These are phyloP conservation scores for Escallonia rubra DNA, from an alignment of 129 eudicot species.

Conservation along the genomic window DNA sequence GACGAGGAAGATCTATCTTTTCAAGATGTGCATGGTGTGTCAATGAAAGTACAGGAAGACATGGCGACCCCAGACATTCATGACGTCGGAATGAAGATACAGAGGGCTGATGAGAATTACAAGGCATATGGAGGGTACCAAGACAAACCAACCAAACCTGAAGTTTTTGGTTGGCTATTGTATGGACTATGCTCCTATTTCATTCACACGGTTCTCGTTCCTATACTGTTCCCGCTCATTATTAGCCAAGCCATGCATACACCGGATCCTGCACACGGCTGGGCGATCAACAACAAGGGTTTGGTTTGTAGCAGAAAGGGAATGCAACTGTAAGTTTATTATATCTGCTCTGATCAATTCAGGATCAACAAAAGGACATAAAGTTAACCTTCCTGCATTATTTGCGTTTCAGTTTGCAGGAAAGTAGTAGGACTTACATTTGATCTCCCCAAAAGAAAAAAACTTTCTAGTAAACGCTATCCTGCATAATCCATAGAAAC, in stretches of 20 bases:
- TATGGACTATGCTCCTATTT: constrained; percentile 75
- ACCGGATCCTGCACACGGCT: constrained; percentile 48
- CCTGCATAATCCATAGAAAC: neutral
- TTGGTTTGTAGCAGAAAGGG: constrained; percentile 42
- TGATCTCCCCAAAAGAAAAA: too few species aligned
- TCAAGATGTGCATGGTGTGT: too few species aligned
- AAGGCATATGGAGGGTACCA: constrained; percentile 32
- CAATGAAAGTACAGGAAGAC: constrained; percentile 26
- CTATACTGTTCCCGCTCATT: constrained; percentile 71
- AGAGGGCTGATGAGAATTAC: constrained; percentile 46
- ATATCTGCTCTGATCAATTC: neutral
- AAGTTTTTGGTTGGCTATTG: constrained; percentile 61
- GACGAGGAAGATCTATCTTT: too few species aligned
- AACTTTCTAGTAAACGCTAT: too few species aligned
- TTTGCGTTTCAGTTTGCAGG: neutral
- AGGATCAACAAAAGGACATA: neutral
- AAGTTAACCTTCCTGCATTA: neutral
- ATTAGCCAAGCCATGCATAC: constrained; percentile 52
- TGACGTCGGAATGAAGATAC: constrained; percentile 26
- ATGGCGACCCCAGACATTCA: constrained; percentile 24
- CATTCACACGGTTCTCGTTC: constrained; percentile 66
- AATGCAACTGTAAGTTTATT: constrained; percentile 51
- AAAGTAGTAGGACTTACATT: neutral
- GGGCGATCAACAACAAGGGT: constrained; percentile 30
- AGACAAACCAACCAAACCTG: constrained; percentile 55